phyloP scores from a whole-genome alignment of 2,329 filamentous ascomycete species.

The Calonectria pteridis region DNA sequence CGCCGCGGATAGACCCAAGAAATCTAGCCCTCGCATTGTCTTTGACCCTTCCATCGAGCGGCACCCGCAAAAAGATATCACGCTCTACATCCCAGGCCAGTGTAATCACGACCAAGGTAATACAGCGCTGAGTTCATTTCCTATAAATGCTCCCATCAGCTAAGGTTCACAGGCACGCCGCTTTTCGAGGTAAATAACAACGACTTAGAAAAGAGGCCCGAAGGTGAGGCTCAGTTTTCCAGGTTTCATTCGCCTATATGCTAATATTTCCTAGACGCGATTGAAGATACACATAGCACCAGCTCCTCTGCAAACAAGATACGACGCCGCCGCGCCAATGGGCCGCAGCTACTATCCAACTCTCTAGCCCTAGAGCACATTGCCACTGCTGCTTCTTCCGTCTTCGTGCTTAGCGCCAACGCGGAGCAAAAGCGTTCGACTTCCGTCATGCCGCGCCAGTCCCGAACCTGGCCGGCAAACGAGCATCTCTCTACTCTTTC shows the following conservation, averaged over 20 bases:
- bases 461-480: not conserved
- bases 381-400: conserved; percentile 50
- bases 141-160: not conserved
- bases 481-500: not conserved
- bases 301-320: conserved; percentile 29
- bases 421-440: not conserved
- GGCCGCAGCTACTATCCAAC: conserved; percentile 38
- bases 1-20: not conserved
- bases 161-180: conserved; percentile 33
- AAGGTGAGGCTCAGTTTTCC: not conserved
- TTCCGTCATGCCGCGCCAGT: not conserved
- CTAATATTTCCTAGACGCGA: conserved; percentile 29
- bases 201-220: not conserved
- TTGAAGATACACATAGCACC: conserved; percentile 26
- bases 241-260: conserved; percentile 23
- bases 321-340: conserved; percentile 40
- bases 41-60: conserved; percentile 43
- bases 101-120: conserved; percentile 46
- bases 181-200: conserved; percentile 40
- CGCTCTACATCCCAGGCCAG: conserved; percentile 47
- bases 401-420: conserved; percentile 52
- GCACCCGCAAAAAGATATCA: conserved; percentile 39
- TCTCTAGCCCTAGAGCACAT: conserved; percentile 52
- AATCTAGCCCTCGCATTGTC: conserved; percentile 34
- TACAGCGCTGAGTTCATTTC: not conserved